Conservation (phyloP, 2,329 filamentous ascomycete genomes). For the Ophiostoma ulmi region DNA sequence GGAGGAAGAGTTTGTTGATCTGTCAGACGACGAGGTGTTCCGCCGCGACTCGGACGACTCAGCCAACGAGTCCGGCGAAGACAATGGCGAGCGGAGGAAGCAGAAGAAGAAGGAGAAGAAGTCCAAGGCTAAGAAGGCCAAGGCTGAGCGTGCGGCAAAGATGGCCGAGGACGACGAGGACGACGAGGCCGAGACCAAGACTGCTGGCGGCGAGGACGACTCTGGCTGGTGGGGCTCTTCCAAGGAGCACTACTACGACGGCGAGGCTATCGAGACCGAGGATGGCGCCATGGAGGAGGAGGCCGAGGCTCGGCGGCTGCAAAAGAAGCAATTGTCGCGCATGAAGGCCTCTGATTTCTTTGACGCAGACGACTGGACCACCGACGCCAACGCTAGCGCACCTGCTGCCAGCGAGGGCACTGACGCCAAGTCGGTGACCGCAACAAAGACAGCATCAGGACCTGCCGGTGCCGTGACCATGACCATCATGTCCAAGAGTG, state of each 20-base stretch:
- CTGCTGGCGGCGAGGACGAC: conserved; percentile 51
- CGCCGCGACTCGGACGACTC: conserved; percentile 31
- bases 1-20: conserved; percentile 55
- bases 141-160: conserved; percentile 37
- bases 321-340: conserved; percentile 82
- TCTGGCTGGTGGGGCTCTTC: conserved; percentile 80
- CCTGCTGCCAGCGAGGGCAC: conserved; percentile 40
- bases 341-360: conserved; percentile 95
- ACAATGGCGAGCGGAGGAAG: conserved; percentile 22
- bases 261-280: conserved; percentile 64
- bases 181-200: conserved; percentile 56
- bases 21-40: conserved; percentile 57
- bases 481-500: conserved; percentile 74
- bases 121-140: conserved; percentile 17
- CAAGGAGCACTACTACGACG: conserved; percentile 87
- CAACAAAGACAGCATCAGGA: background rate
- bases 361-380: conserved; percentile 81
- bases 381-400: conserved; percentile 28
- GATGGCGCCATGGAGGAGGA: conserved; percentile 81
- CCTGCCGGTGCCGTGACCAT: conserved; percentile 66
- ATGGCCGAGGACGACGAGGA: conserved; percentile 30
- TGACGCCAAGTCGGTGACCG: background rate
- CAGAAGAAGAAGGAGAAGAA: conserved; percentile 35
- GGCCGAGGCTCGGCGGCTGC: conserved; percentile 77
- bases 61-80: conserved; percentile 26